These are phyloP conservation scores for Cryptococcus sp. DNA, from an alignment of 1,284 basidiomycete species.

Conservation along the genomic window DNA sequence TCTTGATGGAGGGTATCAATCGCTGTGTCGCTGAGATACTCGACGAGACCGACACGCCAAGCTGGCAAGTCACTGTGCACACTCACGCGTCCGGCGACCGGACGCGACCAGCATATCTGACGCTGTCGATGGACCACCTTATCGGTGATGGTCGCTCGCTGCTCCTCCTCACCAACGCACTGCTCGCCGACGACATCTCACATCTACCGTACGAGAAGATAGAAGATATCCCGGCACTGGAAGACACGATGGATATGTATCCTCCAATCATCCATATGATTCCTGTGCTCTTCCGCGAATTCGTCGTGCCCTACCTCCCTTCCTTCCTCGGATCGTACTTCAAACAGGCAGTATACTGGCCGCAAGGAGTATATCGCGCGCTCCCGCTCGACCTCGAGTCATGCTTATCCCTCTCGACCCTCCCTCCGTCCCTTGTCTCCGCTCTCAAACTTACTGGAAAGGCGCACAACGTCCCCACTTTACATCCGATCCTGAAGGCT, in stretches of 20 bases:
- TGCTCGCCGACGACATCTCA: conserved; percentile 20
- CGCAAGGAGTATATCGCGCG: conserved; percentile 11
- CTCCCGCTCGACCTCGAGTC: conserved; percentile 12
- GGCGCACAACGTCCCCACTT: conserved; percentile 28
- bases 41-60: conserved; percentile 5
- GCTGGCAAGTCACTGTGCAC: conserved; percentile 18
- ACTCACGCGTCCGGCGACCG: conserved; percentile 1
- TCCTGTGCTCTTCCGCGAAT: conserved; percentile 32
- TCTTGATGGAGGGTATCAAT: not conserved
- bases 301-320: conserved; percentile 40
- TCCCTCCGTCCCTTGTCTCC: conserved; percentile 16
- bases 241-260: conserved; percentile 31
- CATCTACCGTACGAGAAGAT: conserved; percentile 21
- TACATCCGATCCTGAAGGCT: conserved; percentile 40
- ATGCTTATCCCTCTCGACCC: conserved; percentile 17
- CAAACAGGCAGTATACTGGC: conserved; percentile 28
- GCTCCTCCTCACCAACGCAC: conserved; percentile 15
- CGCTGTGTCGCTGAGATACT: not conserved
- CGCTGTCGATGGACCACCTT: conserved; percentile 9
- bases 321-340: conserved; percentile 30
- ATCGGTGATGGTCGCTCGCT: conserved; percentile 28
- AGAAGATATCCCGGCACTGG: conserved; percentile 11
- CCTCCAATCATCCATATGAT: conserved; percentile 18
- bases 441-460: conserved; percentile 26
- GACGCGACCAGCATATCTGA: conserved; percentile 6